Evolutionary conservation across 2,329 filamentous ascomycete genomes (phyloP), one percentile per base, ranked within the genome.

Genomic region (Mollisia scopiformis): DNA sequence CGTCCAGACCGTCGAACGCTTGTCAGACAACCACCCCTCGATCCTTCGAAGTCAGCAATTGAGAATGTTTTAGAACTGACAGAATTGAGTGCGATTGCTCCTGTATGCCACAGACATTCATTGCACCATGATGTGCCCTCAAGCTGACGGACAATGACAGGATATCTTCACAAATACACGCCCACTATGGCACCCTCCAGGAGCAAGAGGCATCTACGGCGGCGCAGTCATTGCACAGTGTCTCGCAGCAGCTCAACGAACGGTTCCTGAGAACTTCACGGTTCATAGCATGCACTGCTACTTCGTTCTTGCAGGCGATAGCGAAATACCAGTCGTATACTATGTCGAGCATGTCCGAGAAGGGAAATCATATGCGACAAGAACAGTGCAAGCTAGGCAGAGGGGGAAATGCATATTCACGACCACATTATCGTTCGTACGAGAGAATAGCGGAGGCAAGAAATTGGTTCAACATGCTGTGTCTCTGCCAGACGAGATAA

Each of bases 251-350:
- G 95, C 92, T 25, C 93, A 97, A 76, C 86, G 88, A 72, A 99
- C 95, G 8, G 91, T 99, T 2, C 89, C 90, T 0, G 75, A 81
- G 27, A 82, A 91, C 73, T 97, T 97, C 77, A 85, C 88, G 62
- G 87, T 95, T 53, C 95, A 99, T 81, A 94, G 90, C 73, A 97
- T 96, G 90, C 95, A 99, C 83, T 98, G 95, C 84, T 99, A 98
- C 81, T 99, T 99, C 76, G 88, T 99, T 33, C 87, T 98, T 1
- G 93, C 94, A 4, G 95, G 95, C 28, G 91, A 94, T 72, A 83
- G 87, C 13, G 86, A 90, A 62, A 89, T 95, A 19, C 94, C 95
- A 31, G 90, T 98, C 67, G 83, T 97, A 64, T 98, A 97, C 79
- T 92, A 97, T 74, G 95, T 99, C 50, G 95, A 98, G 79, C 86